A percentile compares a stretch with the other conserved stretches of the same genome.
Conservation (phyloP, 306 rosid species). For the Macrotyloma uniflorum region DNA sequence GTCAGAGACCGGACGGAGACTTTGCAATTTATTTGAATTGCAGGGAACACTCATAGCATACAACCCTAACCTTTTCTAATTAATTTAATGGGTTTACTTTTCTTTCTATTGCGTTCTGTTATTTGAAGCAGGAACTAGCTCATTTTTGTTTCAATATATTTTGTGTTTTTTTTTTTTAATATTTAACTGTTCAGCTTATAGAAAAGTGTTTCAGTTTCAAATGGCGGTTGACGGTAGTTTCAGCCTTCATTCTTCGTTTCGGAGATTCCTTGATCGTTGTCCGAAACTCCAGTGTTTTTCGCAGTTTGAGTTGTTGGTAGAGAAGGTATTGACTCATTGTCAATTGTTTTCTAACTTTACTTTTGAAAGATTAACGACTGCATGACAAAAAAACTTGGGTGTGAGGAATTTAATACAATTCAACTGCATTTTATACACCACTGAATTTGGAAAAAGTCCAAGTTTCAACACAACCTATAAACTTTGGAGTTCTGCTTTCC, state of each 20-base stretch:
- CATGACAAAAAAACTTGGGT: too few species aligned
- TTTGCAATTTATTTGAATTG: not conserved
- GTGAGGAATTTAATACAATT: not conserved
- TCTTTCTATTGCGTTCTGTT: not conserved
- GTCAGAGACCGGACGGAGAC: not conserved
- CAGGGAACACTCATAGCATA: not conserved
- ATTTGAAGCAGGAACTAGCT: not conserved
- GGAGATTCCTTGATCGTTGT: constrained; percentile 70
- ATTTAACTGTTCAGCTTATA: constrained; percentile 20
- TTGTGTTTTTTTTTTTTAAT: not conserved
- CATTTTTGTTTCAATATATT: not conserved
- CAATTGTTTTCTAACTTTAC: not conserved
- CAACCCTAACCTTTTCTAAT: not conserved
- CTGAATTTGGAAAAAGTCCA: not conserved
- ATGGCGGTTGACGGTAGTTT: constrained; percentile 86
- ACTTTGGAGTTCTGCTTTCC: not conserved
- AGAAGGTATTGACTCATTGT: constrained; percentile 48
- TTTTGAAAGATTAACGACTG: not conserved
- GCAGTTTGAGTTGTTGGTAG: constrained; percentile 38
- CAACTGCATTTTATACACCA: not conserved
- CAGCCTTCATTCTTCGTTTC: constrained; percentile 54
- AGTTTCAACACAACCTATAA: not conserved
- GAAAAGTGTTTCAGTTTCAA: constrained; percentile 28
- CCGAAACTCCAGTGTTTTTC: constrained; percentile 63
- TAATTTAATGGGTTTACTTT: not conserved